Percentiles rank a stretch among this genome's conserved stretches.
Evolutionary conservation across 768 basidiomycete genomes (phyloP).

Genomic region (Pleurotus platypus): DNA sequence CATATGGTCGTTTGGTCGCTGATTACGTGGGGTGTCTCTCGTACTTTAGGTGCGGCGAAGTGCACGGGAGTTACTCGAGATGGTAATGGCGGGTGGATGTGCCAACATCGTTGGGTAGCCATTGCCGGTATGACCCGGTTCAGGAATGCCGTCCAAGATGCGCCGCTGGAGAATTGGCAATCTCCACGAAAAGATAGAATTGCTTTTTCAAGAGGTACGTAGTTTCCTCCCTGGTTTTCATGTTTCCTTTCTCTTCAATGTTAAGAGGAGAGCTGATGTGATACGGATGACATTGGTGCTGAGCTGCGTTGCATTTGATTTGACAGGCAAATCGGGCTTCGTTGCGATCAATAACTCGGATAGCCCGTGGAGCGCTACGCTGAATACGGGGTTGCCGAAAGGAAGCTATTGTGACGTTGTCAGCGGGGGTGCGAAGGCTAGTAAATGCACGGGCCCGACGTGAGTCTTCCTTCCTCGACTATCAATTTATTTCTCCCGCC

Average conservation of each 20-base stretch:
- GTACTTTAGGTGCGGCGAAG: not conserved
- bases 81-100: slow-evolving; percentile 57
- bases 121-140: slow-evolving; percentile 64
- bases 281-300: no score
- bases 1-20: no score
- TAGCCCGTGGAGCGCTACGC: slow-evolving; percentile 36
- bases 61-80: slow-evolving; percentile 31
- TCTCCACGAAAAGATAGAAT: slow-evolving; percentile 32
- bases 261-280: no score
- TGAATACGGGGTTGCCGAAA: slow-evolving; percentile 39
- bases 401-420: slow-evolving; percentile 50
- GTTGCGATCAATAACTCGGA: slow-evolving; percentile 51
- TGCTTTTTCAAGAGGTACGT: slow-evolving; percentile 45
- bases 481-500: no score
- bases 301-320: not conserved
- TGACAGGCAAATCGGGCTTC: slow-evolving; percentile 37
- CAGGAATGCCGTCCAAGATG: slow-evolving; percentile 48
- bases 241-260: no score
- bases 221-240: not conserved
- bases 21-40: no score
- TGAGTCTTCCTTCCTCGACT: not conserved
- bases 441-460: not conserved
- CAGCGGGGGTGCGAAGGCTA: slow-evolving; percentile 21
- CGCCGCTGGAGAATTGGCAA: slow-evolving; percentile 34
- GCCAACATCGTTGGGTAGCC: slow-evolving; percentile 59